Conservation (phyloP, 371 early-diverging fungal species). For the Mucor circinelloides region DNA sequence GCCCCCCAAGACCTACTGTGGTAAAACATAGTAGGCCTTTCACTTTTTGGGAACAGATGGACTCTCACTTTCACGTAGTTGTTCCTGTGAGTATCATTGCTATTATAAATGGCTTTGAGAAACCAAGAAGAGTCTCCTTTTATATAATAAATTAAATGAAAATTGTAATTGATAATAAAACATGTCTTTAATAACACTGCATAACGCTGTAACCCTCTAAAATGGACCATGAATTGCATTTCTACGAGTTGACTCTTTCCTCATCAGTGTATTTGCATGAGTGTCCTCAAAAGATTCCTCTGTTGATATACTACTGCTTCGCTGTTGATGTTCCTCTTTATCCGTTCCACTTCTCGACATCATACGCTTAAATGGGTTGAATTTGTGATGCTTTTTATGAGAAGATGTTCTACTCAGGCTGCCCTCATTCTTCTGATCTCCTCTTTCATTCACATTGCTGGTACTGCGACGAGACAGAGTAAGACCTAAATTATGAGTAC, state of each 20-base stretch:
- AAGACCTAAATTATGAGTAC: not conserved
- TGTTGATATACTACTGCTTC: not conserved
- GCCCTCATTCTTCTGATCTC: not conserved
- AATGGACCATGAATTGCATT: conserved; percentile 11
- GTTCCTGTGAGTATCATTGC: no score
- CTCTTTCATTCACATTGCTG: not conserved
- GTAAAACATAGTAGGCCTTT: no score
- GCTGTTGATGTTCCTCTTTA: not conserved
- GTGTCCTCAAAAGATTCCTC: not conserved
- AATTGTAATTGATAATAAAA: no score
- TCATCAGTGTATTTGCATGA: not conserved
- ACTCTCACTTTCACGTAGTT: no score
- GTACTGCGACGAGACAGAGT: conserved; percentile 1
- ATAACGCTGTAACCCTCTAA: no score
- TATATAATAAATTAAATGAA: no score
- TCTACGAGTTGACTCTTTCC: not conserved
- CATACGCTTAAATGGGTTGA: conserved; percentile 2
- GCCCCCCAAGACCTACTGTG: no score
- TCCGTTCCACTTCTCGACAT: not conserved
- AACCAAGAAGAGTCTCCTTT: no score
- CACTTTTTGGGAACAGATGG: no score
- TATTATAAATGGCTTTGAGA: no score
- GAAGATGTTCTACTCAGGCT: not conserved
- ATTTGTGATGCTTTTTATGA: not conserved
- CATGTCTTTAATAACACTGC: no score